Percentiles rank a stretch among this genome's conserved stretches.
These are phyloP conservation scores for Emergomyces orientalis DNA, from an alignment of 2,329 filamentous ascomycete species.

Conservation along the genomic window DNA sequence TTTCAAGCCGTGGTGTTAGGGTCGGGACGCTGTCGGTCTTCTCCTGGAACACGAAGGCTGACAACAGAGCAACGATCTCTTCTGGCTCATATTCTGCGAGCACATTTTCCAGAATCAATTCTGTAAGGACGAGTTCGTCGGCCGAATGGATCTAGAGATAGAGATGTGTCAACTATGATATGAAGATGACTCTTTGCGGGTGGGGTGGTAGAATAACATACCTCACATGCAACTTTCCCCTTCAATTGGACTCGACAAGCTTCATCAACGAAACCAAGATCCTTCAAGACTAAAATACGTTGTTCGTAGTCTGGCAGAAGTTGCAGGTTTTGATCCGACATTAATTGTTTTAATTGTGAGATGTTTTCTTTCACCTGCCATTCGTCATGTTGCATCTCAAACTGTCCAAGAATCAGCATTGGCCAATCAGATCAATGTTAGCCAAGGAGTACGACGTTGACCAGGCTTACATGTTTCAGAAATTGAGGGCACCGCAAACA, in stretches of 20 bases:
- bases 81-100: slow-evolving; percentile 91
- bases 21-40: slow-evolving; percentile 78
- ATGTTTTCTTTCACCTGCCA: slow-evolving; percentile 96
- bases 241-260: slow-evolving; percentile 85
- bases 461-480: slow-evolving; percentile 69
- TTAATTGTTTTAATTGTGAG: slow-evolving; percentile 69
- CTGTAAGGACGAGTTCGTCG: slow-evolving; percentile 90
- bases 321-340: slow-evolving; percentile 94
- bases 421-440: slow-evolving; percentile 1
- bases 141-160: slow-evolving; percentile 68
- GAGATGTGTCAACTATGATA: neutral
- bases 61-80: slow-evolving; percentile 89
- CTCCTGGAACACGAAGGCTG: slow-evolving; percentile 94
- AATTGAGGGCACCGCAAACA: slow-evolving; percentile 67
- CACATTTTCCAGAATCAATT: slow-evolving; percentile 92
- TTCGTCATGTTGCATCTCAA: slow-evolving; percentile 91
- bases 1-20: slow-evolving; percentile 70
- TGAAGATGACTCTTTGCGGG: neutral
- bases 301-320: slow-evolving; percentile 95
- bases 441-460: neutral
- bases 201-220: slow-evolving; percentile 21
- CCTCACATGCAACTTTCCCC: slow-evolving; percentile 94
- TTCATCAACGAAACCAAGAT: slow-evolving; percentile 84
- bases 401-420: slow-evolving; percentile 44
- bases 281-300: slow-evolving; percentile 80